Evolutionary conservation across 306 rosid species (phyloP), one percentile per base, ranked within the genome.

Genomic region (Rosa lucieae): DNA sequence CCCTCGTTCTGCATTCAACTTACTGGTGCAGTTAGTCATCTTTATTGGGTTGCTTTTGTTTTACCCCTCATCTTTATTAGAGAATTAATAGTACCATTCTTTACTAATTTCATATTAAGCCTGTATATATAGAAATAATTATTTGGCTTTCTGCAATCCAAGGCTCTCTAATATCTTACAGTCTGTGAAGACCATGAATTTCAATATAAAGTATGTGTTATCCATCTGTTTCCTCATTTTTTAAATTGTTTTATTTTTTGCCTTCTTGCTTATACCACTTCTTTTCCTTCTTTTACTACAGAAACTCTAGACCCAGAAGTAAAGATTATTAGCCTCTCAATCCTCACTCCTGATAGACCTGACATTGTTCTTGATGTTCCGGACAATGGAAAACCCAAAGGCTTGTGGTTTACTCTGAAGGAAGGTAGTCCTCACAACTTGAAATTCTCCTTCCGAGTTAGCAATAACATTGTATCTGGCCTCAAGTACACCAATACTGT

Each of bases 401-500:
- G 90, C 18, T 66, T 65, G 29, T 87, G 90, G 90, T 87, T 87
- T 65, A 87, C 90, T 1, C 75, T 87, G 78, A 87, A 87, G 74
- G 90, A 87, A 79, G 88, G 90, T 44, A 84, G 90, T 49, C 86
- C 71, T 53, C 83, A 84, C 59, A 81, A 67, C 82, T 79, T 84
- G 66, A 84, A 84, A 63, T 87, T 87, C 80, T 78, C 82, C 75
- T 87, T 87, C 77, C 74, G 70, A 51, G 90, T 87, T 70, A 76
- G 70, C 71, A 87, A 87, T 46, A 87, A 87, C 86, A 84, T 87
- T 55, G 88, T 87, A 23, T 79, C 88, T 37, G 90, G 90, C 73
- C 90, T 87, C 82, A 87, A 87, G 79, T 87, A 87, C 88, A 87
- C 86, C 86, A 84, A 87, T 82, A 84, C 87, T 61, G 90, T 87